Base-by-base conservation (phyloP, 2,329 filamentous ascomycete species). In the Shiraia sp. region DNA sequence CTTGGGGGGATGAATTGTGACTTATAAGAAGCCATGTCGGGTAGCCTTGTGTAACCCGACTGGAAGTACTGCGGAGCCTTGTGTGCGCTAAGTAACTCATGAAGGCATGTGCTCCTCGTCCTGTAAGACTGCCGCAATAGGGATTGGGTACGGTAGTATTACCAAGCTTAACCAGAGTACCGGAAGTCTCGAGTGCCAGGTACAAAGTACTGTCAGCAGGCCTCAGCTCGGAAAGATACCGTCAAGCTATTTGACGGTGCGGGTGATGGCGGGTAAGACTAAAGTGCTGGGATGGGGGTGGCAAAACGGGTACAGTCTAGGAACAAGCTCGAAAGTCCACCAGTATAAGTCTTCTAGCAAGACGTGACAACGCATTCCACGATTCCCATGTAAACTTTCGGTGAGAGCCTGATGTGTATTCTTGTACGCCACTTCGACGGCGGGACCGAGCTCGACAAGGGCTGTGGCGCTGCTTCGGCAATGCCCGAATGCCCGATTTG, bases 21-120 rank as follows among this genome's bases (percentile, higher is more conserved):
- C 57, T 68, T 71, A 62, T 69, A 68, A 47, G 66, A 68, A 61
- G 68, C 69, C 69, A 72, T 72, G 41, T 61, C 57, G 58, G 59
- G 59, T 53, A 61, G 45, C 42, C 51, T 62, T 49, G 65, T 70
- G 61, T 57, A 50, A 68, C 66, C 58, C 59, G 53, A 52, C 48
- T 58, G 53, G 47, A 56, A 56, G 60, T 70, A 52, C 54, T 56
- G 63, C 59, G 47, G 47, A 55, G 51, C 45, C 43, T 55, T 59
- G 59, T 62, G 62, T 61, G 55, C 54, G 56, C 57, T 51, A 56
- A 58, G 62, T 57, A 62, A 66, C 65, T 70, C 68, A 72, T 72
- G 63, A 65, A 69, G 64, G 56, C 67, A 68, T 69, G 49, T 61
- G 56, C 56, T 56, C 48, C 39, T 55, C 41, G 51, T 49, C 47